Conservation (phyloP, 139 green algal species). For the Astrephomene gubernaculifera region DNA sequence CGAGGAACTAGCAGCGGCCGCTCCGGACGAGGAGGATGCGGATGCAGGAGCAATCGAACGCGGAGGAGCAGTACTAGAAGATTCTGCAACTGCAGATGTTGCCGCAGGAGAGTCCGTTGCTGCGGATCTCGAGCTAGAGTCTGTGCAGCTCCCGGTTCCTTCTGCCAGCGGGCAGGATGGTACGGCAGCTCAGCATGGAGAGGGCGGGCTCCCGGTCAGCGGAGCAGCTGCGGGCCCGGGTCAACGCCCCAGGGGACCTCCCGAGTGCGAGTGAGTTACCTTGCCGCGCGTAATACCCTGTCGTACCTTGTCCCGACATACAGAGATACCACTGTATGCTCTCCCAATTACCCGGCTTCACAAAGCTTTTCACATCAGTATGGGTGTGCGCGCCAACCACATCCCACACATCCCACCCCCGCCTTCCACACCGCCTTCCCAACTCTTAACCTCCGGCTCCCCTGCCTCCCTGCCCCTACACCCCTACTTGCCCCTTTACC, state of each 20-base stretch:
- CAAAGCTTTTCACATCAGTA: not conserved
- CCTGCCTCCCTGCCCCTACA: not conserved
- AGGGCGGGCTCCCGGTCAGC: not conserved
- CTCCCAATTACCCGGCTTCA: not conserved
- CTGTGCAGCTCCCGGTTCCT: too few relatives aligned
- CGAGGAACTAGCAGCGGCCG: not conserved
- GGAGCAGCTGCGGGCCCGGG: too few relatives aligned
- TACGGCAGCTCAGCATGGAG: not conserved
- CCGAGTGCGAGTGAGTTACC: too few relatives aligned
- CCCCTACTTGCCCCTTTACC: not conserved
- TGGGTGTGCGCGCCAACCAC: not conserved
- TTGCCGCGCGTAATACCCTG: too few relatives aligned
- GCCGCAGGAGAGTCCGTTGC: not conserved
- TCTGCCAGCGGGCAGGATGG: not conserved
- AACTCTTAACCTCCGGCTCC: not conserved
- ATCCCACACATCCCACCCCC: not conserved
- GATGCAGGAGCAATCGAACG: not conserved
- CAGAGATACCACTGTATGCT: too few relatives aligned
- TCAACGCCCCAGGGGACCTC: too few relatives aligned
- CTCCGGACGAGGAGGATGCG: conserved; percentile 4
- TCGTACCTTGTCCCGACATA: too few relatives aligned
- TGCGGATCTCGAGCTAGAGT: not conserved
- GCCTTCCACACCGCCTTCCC: not conserved
- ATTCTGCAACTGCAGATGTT: not conserved
- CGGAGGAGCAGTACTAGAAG: not conserved